These are phyloP conservation scores for Arxiozyma telluris DNA, from an alignment of 1,139 yeast species.

Conservation along the genomic window DNA sequence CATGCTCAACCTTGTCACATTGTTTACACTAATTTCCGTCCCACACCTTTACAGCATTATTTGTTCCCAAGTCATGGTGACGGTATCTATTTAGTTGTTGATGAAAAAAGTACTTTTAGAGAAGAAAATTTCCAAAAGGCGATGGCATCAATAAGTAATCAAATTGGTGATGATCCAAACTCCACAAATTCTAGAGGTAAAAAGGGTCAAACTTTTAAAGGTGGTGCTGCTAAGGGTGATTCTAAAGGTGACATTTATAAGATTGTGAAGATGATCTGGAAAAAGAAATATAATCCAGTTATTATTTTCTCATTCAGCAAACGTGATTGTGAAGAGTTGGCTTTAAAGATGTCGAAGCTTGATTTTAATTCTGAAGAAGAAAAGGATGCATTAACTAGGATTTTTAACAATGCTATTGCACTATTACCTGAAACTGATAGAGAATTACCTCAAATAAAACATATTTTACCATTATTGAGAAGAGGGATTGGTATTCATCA, in stretches of 20 bases:
- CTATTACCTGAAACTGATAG: conserved; percentile 83
- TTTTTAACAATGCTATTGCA: conserved; percentile 81
- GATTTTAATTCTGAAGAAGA: conserved; percentile 92
- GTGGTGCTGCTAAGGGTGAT: conserved; percentile 62
- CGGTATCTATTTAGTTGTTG: conserved; percentile 95
- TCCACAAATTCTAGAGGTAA: conserved; percentile 53
- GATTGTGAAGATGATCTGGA: conserved; percentile 95
- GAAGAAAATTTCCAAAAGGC: conserved; percentile 98
- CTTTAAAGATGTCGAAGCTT: conserved; percentile 87
- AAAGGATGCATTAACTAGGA: conserved; percentile 78
- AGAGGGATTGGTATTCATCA: conserved; percentile 99
- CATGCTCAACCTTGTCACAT: conserved; percentile 97
- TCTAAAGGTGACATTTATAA: conserved; percentile 89
- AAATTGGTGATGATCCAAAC: conserved; percentile 74
- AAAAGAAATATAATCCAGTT: conserved; percentile 91
- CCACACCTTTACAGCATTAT: conserved; percentile 96
- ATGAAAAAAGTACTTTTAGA: conserved; percentile 90
- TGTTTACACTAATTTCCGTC: conserved; percentile 96
- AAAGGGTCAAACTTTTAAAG: conserved; percentile 80
- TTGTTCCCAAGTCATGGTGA: conserved; percentile 95
- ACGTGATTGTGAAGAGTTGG: conserved; percentile 90
- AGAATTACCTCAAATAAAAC: conserved; percentile 88
- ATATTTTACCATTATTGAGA: conserved; percentile 74
- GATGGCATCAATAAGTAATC: conserved; percentile 84
- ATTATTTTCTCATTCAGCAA: conserved; percentile 95